Conservation (phyloP, 495 filamentous ascomycete genomes). For the Neurospora discreta region DNA sequence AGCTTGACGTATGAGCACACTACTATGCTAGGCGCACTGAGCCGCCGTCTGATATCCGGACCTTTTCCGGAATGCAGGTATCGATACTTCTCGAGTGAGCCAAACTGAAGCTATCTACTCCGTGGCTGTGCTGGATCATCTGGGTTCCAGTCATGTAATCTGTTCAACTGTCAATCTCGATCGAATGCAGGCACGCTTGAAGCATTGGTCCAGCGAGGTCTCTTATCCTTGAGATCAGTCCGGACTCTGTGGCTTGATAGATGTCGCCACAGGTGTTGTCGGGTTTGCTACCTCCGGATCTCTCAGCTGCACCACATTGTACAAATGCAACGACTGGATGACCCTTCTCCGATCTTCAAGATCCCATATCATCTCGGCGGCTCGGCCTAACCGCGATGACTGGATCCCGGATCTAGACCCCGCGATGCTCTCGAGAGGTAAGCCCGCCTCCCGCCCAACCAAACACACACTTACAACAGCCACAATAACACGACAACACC, state of each 20-base stretch:
- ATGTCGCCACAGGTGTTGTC: not conserved
- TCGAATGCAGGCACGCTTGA: not conserved
- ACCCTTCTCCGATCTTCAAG: not conserved
- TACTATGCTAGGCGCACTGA: not conserved
- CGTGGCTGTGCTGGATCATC: conserved; percentile 3
- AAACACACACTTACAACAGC: not conserved
- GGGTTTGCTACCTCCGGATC: not conserved
- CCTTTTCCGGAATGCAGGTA: not conserved
- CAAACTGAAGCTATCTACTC: not conserved
- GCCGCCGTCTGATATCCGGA: not conserved
- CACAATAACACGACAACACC: not conserved
- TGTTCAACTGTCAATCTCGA: not conserved
- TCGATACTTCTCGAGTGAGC: not conserved
- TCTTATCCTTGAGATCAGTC: not conserved
- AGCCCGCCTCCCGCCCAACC: not conserved
- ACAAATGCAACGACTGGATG: not conserved
- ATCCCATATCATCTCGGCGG: not conserved
- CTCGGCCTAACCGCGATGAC: not conserved
- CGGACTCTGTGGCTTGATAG: not conserved
- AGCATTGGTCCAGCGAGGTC: not conserved
- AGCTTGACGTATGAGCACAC: not conserved
- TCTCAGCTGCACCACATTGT: not conserved
- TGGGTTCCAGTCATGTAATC: conserved; percentile 1
- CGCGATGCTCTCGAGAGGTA: not conserved
- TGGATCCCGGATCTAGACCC: not conserved